phyloP scores from a whole-genome alignment of 106 monocot species.

The Dendrobium chrysotoxum region DNA sequence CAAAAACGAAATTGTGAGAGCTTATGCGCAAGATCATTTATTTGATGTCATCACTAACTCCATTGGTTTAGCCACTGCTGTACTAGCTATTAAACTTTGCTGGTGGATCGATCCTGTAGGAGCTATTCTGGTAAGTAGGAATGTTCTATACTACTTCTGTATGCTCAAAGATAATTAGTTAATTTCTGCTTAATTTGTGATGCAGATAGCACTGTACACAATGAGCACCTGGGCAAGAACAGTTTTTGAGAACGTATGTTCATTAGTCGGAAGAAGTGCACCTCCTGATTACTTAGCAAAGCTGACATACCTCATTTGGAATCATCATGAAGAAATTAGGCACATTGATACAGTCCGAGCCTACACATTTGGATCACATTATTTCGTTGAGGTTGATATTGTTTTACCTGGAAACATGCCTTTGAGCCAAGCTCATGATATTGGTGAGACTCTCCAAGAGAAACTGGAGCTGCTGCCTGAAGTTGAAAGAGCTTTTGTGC shows the following conservation, averaged over 20 bases:
- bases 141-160: too few species aligned
- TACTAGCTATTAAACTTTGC: conserved; percentile 37
- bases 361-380: conserved; percentile 38
- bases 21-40: conserved; percentile 89
- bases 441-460: conserved; percentile 48
- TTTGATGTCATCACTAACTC: conserved; percentile 93
- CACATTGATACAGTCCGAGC: conserved; percentile 56
- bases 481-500: conserved; percentile 55
- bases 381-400: conserved; percentile 59
- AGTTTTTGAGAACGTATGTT: conserved; percentile 37
- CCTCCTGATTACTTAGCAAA: conserved; percentile 42
- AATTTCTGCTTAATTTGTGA: too few species aligned
- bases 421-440: conserved; percentile 39
- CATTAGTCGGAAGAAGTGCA: conserved; percentile 32
- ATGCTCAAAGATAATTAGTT: too few species aligned
- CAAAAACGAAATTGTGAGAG: conserved; percentile 69
- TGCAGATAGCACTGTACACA: conserved; percentile 52
- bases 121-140: conserved; percentile 56
- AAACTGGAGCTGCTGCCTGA: conserved; percentile 54
- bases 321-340: conserved; percentile 39
- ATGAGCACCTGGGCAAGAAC: conserved; percentile 41
- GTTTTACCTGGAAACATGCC: conserved; percentile 42
- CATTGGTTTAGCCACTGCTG: conserved; percentile 55
- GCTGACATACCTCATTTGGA: conserved; percentile 51
- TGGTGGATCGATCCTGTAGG: conserved; percentile 92